A percentile compares a stretch with the other conserved stretches of the same genome.
Conservation (phyloP, 2,329 filamentous ascomycete species). For the Alternaria brassicicola region DNA sequence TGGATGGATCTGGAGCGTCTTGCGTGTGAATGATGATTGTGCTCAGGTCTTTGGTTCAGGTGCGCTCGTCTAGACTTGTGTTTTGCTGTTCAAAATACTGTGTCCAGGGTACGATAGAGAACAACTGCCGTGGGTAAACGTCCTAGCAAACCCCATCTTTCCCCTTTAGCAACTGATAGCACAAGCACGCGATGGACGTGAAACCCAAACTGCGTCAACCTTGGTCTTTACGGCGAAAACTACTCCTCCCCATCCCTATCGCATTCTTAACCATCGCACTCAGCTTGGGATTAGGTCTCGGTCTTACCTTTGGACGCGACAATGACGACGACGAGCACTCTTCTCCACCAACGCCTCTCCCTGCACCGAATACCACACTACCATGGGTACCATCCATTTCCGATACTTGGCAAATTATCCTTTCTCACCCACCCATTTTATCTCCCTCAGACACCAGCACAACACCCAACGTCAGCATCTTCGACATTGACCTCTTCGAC, state of each 20-base stretch:
- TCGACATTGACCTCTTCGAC: constrained; percentile 67
- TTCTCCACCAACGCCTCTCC: constrained; percentile 25
- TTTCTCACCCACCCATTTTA: constrained; percentile 47
- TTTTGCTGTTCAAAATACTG: not conserved
- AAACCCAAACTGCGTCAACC: constrained; percentile 13
- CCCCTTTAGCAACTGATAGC: not conserved
- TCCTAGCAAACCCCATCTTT: not conserved
- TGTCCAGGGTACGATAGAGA: not conserved
- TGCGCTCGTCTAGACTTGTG: not conserved
- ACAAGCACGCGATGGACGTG: constrained; percentile 10
- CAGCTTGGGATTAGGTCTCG: constrained; percentile 63
- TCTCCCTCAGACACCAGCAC: constrained; percentile 39
- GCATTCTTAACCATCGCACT: constrained; percentile 58
- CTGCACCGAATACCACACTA: constrained; percentile 33
- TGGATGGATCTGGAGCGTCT: not conserved
- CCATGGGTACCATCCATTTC: constrained; percentile 62
- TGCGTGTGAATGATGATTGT: not conserved
- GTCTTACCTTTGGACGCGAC: constrained; percentile 51
- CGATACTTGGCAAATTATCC: constrained; percentile 67
- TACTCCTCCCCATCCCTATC: constrained; percentile 39
- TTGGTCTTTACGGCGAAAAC: constrained; percentile 33
- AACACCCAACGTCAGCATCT: constrained; percentile 61
- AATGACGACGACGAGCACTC: constrained; percentile 31
- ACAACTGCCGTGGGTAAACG: not conserved
- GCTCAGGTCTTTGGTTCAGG: not conserved